Conservation (phyloP, 441 rosid species). For the Pelargonium fulgidum region DNA sequence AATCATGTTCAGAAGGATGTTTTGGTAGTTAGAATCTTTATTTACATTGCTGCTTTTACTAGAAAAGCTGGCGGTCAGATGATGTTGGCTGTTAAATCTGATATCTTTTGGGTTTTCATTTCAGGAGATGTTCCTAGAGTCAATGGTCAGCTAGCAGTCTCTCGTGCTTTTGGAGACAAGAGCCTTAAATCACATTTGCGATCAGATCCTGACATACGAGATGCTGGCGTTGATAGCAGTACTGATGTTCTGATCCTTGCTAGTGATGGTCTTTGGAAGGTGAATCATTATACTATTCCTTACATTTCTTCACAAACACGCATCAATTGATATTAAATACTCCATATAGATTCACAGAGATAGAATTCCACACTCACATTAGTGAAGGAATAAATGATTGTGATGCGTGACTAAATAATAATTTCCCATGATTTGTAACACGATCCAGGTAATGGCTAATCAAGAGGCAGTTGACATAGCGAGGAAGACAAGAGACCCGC, state of each 20-base stretch:
- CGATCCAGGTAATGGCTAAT: conserved; percentile 65
- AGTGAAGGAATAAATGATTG: background rate
- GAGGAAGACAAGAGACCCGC: conserved; percentile 60
- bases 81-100: conserved; percentile 8
- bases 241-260: conserved; percentile 69
- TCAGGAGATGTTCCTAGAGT: conserved; percentile 94
- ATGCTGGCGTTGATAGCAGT: conserved; percentile 30
- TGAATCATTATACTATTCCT: conserved; percentile 23
- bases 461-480: conserved; percentile 90
- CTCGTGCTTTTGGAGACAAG: conserved; percentile 93
- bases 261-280: conserved; percentile 97
- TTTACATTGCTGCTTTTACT: background rate
- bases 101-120: conserved; percentile 15
- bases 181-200: conserved; percentile 84
- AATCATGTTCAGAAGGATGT: too few relatives aligned
- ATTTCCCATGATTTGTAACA: conserved; percentile 8
- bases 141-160: conserved; percentile 89
- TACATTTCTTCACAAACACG: background rate
- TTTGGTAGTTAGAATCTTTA: too few relatives aligned
- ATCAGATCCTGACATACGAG: conserved; percentile 72
- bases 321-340: background rate
- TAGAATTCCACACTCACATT: background rate
- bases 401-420: background rate
- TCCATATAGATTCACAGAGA: background rate
- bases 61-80: conserved; percentile 2